Percentiles rank a stretch among this genome's conserved stretches.
phyloP scores from a whole-genome alignment of 2,329 filamentous ascomycete genomes.

The Cladosporium sphaerospermum region DNA sequence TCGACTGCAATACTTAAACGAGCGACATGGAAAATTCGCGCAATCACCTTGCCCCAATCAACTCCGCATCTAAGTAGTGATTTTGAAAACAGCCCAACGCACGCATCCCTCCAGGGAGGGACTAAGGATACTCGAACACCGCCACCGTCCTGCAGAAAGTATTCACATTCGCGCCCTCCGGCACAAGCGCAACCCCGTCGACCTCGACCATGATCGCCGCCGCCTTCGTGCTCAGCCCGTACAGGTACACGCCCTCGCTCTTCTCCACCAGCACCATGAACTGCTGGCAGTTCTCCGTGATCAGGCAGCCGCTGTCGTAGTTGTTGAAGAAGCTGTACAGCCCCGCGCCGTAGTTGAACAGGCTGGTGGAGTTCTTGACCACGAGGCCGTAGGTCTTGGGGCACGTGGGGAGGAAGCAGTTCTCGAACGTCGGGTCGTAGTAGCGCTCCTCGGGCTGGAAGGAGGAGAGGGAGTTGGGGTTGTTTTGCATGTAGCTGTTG shows the following conservation, averaged over 20 bases:
- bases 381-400: conserved; percentile 74
- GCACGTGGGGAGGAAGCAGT: conserved; percentile 50
- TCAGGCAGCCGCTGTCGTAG: conserved; percentile 46
- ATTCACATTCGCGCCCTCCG: conserved; percentile 20
- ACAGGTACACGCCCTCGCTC: conserved; percentile 39
- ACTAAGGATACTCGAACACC: conserved; percentile 28
- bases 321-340: conserved; percentile 57
- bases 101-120: not conserved
- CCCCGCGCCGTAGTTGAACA: conserved; percentile 45
- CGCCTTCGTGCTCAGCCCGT: conserved; percentile 41
- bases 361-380: conserved; percentile 53
- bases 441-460: conserved; percentile 55
- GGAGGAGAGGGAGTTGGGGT: conserved; percentile 64
- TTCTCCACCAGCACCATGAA: conserved; percentile 39
- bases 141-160: conserved; percentile 23
- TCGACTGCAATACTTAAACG: too few species aligned
- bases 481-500: conserved; percentile 70
- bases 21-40: too few species aligned
- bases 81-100: not conserved
- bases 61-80: too few species aligned
- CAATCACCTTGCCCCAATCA: too few species aligned
- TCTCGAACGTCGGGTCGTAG: conserved; percentile 63
- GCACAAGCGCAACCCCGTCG: conserved; percentile 23
- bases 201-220: conserved; percentile 40
- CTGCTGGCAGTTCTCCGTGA: conserved; percentile 43